Evolutionary conservation across 2,329 filamentous ascomycete genomes (phyloP).

Genomic region (Claviceps purpurea): DNA sequence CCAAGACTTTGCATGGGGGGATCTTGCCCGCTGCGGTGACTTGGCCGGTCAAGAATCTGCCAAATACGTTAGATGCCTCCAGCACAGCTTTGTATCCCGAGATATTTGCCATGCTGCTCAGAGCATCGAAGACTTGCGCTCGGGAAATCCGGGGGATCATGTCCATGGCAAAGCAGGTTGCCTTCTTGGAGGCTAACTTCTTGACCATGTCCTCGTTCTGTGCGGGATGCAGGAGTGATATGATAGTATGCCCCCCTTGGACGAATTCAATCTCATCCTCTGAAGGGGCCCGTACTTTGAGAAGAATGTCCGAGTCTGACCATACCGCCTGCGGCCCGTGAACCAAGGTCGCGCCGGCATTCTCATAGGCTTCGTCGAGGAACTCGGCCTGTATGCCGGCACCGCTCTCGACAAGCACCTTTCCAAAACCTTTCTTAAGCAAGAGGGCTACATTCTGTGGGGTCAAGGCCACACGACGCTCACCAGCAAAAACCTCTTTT

Average conservation of each 20-base stretch:
- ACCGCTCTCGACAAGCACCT: slow-evolving; percentile 65
- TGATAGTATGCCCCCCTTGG: slow-evolving; percentile 56
- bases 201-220: slow-evolving; percentile 68
- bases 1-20: slow-evolving; percentile 76
- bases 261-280: slow-evolving; percentile 56
- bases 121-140: slow-evolving; percentile 76
- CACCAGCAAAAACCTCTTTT: slow-evolving; percentile 62
- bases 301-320: slow-evolving; percentile 60
- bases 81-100: slow-evolving; percentile 86
- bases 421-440: slow-evolving; percentile 72
- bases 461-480: slow-evolving; percentile 73
- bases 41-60: slow-evolving; percentile 77
- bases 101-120: slow-evolving; percentile 91
- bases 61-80: slow-evolving; percentile 81
- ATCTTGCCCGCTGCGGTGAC: slow-evolving; percentile 85
- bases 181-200: slow-evolving; percentile 54
- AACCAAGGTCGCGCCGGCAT: slow-evolving; percentile 65
- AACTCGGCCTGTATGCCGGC: slow-evolving; percentile 71
- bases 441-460: slow-evolving; percentile 71
- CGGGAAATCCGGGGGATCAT: slow-evolving; percentile 83
- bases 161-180: slow-evolving; percentile 81
- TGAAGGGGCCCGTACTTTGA: slow-evolving; percentile 71
- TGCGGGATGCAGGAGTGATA: slow-evolving; percentile 71
- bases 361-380: slow-evolving; percentile 60
- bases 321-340: slow-evolving; percentile 56